A percentile compares a stretch with the other conserved stretches of the same genome.
Conservation (phyloP, 495 filamentous ascomycete species). For the Xylaria telfairii region DNA sequence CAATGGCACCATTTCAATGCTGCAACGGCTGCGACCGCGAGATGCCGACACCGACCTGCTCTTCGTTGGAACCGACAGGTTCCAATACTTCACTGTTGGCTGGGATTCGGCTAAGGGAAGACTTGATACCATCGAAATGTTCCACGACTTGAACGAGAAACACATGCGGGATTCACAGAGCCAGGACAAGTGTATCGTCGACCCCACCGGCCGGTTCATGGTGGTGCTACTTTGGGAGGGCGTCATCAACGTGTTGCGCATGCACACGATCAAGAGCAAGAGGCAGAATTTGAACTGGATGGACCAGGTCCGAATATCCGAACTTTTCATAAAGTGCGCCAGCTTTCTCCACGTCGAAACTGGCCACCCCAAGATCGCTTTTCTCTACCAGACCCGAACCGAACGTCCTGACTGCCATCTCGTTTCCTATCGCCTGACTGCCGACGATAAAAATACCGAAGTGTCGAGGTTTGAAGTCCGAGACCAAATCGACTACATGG, state of each 20-base stretch:
- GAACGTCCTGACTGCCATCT: conserved; percentile 67
- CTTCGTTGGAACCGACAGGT: conserved; percentile 89
- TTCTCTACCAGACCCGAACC: conserved; percentile 79
- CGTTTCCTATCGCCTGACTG: conserved; percentile 60
- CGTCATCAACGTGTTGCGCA: conserved; percentile 73
- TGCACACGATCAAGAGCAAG: conserved; percentile 60
- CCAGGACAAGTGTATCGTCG: conserved; percentile 77
- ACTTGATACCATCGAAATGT: conserved; percentile 71
- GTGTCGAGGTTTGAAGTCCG: conserved; percentile 52
- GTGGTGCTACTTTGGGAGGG: conserved; percentile 90
- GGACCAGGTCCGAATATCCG: conserved; percentile 76
- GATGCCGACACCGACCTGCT: conserved; percentile 81
- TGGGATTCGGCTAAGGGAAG: conserved; percentile 73
- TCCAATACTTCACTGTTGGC: conserved; percentile 83
- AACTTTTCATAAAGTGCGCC: conserved; percentile 83
- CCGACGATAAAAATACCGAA: conserved; percentile 55
- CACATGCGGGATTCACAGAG: conserved; percentile 79
- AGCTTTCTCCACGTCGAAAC: conserved; percentile 79
- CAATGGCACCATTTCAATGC: conserved; percentile 84
- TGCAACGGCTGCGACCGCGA: conserved; percentile 79
- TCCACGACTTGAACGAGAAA: conserved; percentile 77
- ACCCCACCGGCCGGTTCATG: conserved; percentile 82
- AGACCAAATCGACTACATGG: conserved; percentile 57
- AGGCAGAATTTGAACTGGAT: conserved; percentile 67
- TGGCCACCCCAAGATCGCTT: conserved; percentile 76